Base-by-base conservation (phyloP, 495 filamentous ascomycete genomes). In the Neurospora sp. region DNA sequence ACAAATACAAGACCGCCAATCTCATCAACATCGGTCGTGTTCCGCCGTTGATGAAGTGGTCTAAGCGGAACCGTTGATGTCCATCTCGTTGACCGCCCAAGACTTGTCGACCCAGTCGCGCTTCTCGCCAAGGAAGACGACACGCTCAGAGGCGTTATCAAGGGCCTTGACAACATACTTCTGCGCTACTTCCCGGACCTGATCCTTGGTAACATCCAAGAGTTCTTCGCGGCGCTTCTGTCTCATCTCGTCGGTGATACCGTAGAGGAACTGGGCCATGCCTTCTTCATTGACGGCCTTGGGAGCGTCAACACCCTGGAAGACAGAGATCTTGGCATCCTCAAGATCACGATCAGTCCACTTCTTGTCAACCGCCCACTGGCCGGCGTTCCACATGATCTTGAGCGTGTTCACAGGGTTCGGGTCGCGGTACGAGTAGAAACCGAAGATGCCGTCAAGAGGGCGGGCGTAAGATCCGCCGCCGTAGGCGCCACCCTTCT, bases 391-490 rank as follows among this genome's bases (percentile, higher is more conserved):
- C 28, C 86, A 83, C 89, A 98, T 97, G 69, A 98, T 91, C 71
- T 89, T 91, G 74, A 98, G 82, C 0, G 92, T 92, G 80, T 97
- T 98, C 73, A 90, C 84, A 10, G 96, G 94, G 79, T 98, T 97
- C n/a, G 96, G 96, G 82, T 99, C 96, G 19, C 96, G 90, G 84
- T 98, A 99, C 73, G 92, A 95, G 83, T 95, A 97, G 83, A 97
- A 95, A 43, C 94, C 93, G 77, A 99, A 98, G 3, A 96, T 77
- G 24, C 96, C 96, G 75, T 92, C 91, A 4, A 96, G 78, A 4
- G 90, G 90, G 11, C 89, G 88, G 66, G 91, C 89, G 82, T 93
- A 96, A 15, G 96, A 94, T 19, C 93, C 93, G 21, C 94, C 95
- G 73, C 96, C 96, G 77, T 99, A 99, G 11, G 96, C 96, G 54